Conservation (phyloP, 495 filamentous ascomycete genomes). For the Aspergillus ellipticus region DNA sequence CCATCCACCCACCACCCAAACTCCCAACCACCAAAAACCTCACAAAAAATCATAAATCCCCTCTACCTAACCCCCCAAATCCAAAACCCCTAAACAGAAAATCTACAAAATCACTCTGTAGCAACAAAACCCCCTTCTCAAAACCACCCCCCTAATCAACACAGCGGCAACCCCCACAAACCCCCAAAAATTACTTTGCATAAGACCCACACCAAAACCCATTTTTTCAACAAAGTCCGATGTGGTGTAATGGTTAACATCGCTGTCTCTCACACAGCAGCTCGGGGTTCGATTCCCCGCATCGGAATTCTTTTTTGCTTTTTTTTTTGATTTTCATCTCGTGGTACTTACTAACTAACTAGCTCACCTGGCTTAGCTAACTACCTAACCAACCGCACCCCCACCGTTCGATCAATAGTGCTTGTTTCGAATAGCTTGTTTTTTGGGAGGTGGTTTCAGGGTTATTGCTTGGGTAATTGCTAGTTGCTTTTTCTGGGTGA, state of each 20-base stretch:
- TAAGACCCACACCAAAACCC: not conserved
- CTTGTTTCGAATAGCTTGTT: too few relatives aligned
- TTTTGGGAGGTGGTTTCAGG: not conserved
- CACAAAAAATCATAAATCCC: too few relatives aligned
- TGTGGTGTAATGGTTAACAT: constrained; percentile 35
- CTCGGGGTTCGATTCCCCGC: constrained; percentile 34
- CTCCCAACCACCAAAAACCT: too few relatives aligned
- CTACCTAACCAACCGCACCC: too few relatives aligned
- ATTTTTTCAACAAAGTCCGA: constrained; percentile 21
- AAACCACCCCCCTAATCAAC: too few relatives aligned
- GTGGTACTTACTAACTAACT: not conserved
- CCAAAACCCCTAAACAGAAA: too few relatives aligned
- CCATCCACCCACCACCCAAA: too few relatives aligned
- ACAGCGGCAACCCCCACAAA: not conserved
- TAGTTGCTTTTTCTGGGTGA: too few relatives aligned
- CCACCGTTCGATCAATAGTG: too few relatives aligned
- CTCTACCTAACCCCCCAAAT: too few relatives aligned
- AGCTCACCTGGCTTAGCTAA: not conserved
- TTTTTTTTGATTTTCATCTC: not conserved
- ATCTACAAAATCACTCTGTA: too few relatives aligned
- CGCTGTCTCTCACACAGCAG: constrained; percentile 31
- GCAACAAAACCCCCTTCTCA: too few relatives aligned
- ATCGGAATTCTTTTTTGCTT: constrained; percentile 21
- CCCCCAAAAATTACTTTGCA: not conserved
- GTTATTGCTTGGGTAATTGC: not conserved